Evolutionary conservation across 2,329 filamentous ascomycete genomes (phyloP).

Genomic region (Sclerotiophoma versabilis): DNA sequence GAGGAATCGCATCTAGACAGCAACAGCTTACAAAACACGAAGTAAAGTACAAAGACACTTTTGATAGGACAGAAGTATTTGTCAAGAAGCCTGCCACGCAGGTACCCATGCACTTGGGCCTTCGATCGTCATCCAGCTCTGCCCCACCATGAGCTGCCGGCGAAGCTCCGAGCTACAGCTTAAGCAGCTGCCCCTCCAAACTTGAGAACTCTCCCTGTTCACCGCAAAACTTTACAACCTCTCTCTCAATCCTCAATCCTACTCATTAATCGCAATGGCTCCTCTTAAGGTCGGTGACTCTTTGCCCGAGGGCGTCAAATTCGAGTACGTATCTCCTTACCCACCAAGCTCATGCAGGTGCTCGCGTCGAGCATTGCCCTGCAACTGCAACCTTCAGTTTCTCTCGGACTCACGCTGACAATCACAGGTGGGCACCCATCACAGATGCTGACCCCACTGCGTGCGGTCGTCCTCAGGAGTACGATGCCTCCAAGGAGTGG

Average conservation of each 20-base stretch:
- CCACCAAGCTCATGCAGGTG: slow-evolving; percentile 7
- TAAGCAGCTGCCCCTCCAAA: slow-evolving; percentile 22
- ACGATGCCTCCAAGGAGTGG: slow-evolving; percentile 80
- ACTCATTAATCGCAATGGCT: slow-evolving; percentile 57
- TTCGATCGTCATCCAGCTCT: slow-evolving; percentile 9
- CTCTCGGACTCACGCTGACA: not conserved
- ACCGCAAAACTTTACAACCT: not conserved
- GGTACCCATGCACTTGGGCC: slow-evolving; percentile 12
- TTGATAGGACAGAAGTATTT: slow-evolving; percentile 20
- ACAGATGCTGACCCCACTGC: slow-evolving; percentile 73
- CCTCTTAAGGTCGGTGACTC: slow-evolving; percentile 79
- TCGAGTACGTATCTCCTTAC: slow-evolving; percentile 63
- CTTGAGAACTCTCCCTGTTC: not conserved
- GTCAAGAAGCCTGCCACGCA: slow-evolving; percentile 17
- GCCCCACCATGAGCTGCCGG: slow-evolving; percentile 17
- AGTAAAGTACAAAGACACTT: not conserved
- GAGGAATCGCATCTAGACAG: slow-evolving; percentile 5
- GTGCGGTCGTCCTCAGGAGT: slow-evolving; percentile 80
- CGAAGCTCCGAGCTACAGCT: slow-evolving; percentile 18
- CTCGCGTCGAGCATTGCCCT: slow-evolving; percentile 1
- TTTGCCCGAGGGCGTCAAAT: slow-evolving; percentile 82
- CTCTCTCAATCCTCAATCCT: not conserved
- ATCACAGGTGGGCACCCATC: slow-evolving; percentile 75
- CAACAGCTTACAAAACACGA: slow-evolving; percentile 11
- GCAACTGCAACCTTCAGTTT: not conserved